A percentile compares a stretch with the other conserved stretches of the same genome.
These are phyloP conservation scores for Bipolaris sorokiniana DNA, from an alignment of 2,329 filamentous ascomycete species.

Conservation along the genomic window DNA sequence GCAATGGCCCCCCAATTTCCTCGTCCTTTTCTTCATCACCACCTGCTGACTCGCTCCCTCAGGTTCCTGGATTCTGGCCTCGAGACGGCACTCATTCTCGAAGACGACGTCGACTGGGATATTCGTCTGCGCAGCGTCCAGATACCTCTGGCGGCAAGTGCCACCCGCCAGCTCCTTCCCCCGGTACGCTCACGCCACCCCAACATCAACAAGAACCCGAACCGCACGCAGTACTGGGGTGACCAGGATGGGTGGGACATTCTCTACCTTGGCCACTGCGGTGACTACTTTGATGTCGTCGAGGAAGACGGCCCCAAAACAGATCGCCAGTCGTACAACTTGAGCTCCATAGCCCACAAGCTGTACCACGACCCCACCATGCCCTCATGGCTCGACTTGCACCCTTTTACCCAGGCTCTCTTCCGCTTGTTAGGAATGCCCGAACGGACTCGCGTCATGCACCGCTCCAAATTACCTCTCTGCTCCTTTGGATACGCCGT, in stretches of 20 bases:
- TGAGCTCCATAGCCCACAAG: conserved; percentile 43
- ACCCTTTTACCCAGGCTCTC: conserved; percentile 49
- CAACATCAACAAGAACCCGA: conserved; percentile 24
- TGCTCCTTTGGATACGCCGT: conserved; percentile 56
- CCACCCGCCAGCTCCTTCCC: conserved; percentile 48
- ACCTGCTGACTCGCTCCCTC: conserved; percentile 20
- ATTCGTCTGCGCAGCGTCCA: conserved; percentile 53
- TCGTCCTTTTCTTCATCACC: conserved; percentile 2
- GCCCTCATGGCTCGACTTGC: conserved; percentile 45
- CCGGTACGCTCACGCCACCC: conserved; percentile 30
- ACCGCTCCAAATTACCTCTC: conserved; percentile 52
- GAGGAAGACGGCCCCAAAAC: conserved; percentile 39
- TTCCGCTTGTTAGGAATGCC: conserved; percentile 47
- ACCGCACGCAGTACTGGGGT: conserved; percentile 51
- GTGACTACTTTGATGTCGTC: conserved; percentile 50
- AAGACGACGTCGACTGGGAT: conserved; percentile 57
- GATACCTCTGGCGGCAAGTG: conserved; percentile 50
- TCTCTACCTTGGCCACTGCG: conserved; percentile 55
- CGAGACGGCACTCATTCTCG: conserved; percentile 53
- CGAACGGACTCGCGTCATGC: conserved; percentile 47
- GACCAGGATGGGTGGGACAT: conserved; percentile 50
- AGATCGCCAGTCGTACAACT: conserved; percentile 33
- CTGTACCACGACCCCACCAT: conserved; percentile 49
- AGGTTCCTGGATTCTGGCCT: conserved; percentile 53
- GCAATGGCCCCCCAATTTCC: conserved; percentile 17